A percentile compares a stretch with the other conserved stretches of the same genome.
These are phyloP conservation scores for Neonectria hederae DNA, from an alignment of 2,329 filamentous ascomycete species.

Conservation along the genomic window DNA sequence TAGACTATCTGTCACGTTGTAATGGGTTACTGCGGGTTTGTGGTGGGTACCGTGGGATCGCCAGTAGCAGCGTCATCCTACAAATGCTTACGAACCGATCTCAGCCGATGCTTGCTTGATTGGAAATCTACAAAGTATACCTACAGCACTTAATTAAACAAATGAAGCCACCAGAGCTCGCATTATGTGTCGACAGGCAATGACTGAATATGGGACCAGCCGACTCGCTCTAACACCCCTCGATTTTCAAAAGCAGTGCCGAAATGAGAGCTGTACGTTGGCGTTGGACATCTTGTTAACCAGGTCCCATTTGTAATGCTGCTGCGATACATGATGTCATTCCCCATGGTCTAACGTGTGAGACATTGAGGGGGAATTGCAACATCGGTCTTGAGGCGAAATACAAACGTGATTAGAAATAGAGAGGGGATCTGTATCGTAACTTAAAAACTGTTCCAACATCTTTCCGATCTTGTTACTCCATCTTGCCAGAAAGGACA, in stretches of 20 bases:
- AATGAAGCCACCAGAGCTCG: neutral
- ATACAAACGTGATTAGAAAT: neutral
- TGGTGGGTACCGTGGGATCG: neutral
- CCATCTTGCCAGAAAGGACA: neutral
- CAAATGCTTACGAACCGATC: neutral
- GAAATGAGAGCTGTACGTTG: neutral
- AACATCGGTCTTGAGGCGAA: neutral
- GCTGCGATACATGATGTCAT: conserved; percentile 1
- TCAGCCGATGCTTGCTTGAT: neutral
- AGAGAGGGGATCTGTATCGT: too few relatives aligned
- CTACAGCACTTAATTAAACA: too few relatives aligned
- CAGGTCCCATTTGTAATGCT: neutral
- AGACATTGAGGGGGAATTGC: neutral
- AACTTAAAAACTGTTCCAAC: too few relatives aligned
- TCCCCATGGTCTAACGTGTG: neutral
- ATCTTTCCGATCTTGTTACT: neutral
- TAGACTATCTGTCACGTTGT: too few relatives aligned
- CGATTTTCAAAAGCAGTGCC: neutral
- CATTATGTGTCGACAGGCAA: neutral
- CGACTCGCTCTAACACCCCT: neutral
- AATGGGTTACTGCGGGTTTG: neutral
- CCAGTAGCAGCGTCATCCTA: neutral
- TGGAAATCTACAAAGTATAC: neutral
- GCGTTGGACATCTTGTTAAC: too few relatives aligned
- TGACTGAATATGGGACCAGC: neutral